Evolutionary conservation across 1,284 basidiomycete species (phyloP), one percentile per base, ranked within the genome.

Genomic region (Leccinum fuscescens): DNA sequence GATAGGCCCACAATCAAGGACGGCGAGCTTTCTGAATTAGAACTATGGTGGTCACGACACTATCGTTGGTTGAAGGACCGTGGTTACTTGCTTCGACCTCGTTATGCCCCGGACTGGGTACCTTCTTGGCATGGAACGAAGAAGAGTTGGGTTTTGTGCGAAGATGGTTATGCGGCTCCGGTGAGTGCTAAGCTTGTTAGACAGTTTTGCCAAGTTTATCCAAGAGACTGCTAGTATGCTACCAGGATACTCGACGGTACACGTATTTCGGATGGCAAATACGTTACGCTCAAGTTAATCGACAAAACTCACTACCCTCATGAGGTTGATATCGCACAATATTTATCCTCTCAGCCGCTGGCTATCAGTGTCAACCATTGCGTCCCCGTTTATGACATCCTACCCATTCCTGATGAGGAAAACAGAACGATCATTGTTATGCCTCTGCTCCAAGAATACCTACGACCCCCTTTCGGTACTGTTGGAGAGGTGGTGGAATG

Each of bases 21-120:
- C 1, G 56, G 31, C 31, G 33, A 59, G 6, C 67, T 66, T 0
- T 33, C 57, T 4, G 54, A 62, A 7, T 46, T 42, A 0, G 65
- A 66, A 15, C 5, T 27, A 2, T 77, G 69, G 62, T 78, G 76
- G 76, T 48, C 62, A 5, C 53, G 63, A 35, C 74, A 69, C 17
- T 71, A 71, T 15, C 42, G 51, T 14, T 79, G 73, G 73, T 58
- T 78, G 2, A 64, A 71, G 54, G 66, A 66, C 2, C 59, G 20
- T 15, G 78, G 78, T 4, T 78, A 78, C 52, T 56, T 69, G 31
- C 70, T 79, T 12, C 72, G 77, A 2, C 66, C 69, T 4, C 67
- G 77, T 1, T 77, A 74, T 56, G 58, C 68, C 7, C 73, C 77
- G 6, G 73, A 68, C 22, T 78, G 77, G 74, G 55, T 64, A 2